Percentiles rank a stretch among this genome's conserved stretches.
phyloP scores from a whole-genome alignment of 495 filamentous ascomycete species.

The Amniculicola lignicola region DNA sequence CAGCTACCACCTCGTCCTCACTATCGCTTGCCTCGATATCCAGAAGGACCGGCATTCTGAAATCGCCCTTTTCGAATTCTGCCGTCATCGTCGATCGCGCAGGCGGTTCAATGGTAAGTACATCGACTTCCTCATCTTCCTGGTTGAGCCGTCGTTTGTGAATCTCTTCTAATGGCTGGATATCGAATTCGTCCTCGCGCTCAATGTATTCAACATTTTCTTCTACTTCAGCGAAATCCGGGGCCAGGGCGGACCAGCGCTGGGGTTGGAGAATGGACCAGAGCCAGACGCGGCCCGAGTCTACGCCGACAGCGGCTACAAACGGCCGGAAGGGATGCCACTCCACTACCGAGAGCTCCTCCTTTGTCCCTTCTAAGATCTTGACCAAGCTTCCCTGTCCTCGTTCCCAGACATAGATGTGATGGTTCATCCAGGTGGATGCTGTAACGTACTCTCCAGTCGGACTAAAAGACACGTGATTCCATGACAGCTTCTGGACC shows the following conservation, averaged over 20 bases:
- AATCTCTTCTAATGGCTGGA: slow-evolving; percentile 91
- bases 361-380: slow-evolving; percentile 91
- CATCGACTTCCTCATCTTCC: slow-evolving; percentile 88
- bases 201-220: slow-evolving; percentile 97
- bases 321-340: slow-evolving; percentile 93
- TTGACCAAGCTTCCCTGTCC: slow-evolving; percentile 89
- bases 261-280: slow-evolving; percentile 93
- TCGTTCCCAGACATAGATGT: slow-evolving; percentile 98
- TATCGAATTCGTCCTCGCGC: slow-evolving; percentile 94
- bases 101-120: slow-evolving; percentile 67
- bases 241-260: slow-evolving; percentile 93
- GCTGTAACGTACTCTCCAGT: slow-evolving; percentile 91
- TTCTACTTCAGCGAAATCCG: slow-evolving; percentile 95
- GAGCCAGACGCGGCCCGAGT: slow-evolving; percentile 82
- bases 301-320: slow-evolving; percentile 83
- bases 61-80: slow-evolving; percentile 61
- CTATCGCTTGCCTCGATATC: slow-evolving; percentile 73
- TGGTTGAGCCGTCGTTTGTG: slow-evolving; percentile 83
- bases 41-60: slow-evolving; percentile 83
- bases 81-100: slow-evolving; percentile 53
- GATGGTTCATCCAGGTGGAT: slow-evolving; percentile 93
- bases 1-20: slow-evolving; percentile 84
- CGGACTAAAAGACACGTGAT: slow-evolving; percentile 85
- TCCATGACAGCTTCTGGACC: slow-evolving; percentile 91
- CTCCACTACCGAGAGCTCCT: slow-evolving; percentile 91